Conservation (phyloP, 352 stramenopile genomes). For the Phytophthora tentaculata region DNA sequence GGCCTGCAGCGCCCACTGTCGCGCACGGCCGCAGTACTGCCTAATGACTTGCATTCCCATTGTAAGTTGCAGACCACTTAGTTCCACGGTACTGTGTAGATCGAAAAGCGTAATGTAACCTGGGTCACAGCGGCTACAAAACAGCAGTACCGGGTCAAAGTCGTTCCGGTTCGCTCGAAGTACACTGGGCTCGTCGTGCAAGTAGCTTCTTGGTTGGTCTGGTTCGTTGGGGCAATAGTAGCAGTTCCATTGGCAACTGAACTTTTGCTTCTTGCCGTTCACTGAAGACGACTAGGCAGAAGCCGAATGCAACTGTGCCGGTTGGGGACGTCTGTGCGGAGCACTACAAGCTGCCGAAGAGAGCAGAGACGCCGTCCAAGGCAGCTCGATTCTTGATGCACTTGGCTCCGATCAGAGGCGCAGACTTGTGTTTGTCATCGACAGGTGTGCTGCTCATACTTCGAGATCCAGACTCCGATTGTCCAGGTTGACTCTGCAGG, state of each 20-base stretch:
- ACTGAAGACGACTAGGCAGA: constrained; percentile 32
- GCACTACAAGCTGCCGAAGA: constrained; percentile 24
- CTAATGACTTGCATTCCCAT: no score
- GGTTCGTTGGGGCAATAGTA: constrained; percentile 96
- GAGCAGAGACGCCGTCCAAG: constrained; percentile 16
- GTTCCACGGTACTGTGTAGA: no score
- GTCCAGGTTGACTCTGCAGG: constrained; percentile 54
- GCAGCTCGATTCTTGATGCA: constrained; percentile 49
- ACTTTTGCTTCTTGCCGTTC: constrained; percentile 86
- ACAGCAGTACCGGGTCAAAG: constrained; percentile 93
- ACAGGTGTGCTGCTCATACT: constrained; percentile 21
- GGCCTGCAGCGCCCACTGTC: no score
- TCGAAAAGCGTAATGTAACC: no score
- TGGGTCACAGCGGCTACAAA: constrained; percentile 85
- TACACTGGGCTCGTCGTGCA: constrained; percentile 94
- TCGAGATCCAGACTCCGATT: not conserved
- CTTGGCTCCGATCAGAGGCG: constrained; percentile 55
- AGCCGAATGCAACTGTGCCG: constrained; percentile 9
- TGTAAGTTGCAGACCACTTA: no score
- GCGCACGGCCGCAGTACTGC: no score
- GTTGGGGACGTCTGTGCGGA: constrained; percentile 3
- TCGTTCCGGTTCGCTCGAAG: constrained; percentile 92
- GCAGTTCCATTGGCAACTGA: constrained; percentile 95
- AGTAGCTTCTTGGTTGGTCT: constrained; percentile 91
- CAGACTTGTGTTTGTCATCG: constrained; percentile 18